Evolutionary conservation across 2,329 filamentous ascomycete genomes (phyloP), one percentile per base, ranked within the genome.

Genomic region (Fusarium odoratissimum): DNA sequence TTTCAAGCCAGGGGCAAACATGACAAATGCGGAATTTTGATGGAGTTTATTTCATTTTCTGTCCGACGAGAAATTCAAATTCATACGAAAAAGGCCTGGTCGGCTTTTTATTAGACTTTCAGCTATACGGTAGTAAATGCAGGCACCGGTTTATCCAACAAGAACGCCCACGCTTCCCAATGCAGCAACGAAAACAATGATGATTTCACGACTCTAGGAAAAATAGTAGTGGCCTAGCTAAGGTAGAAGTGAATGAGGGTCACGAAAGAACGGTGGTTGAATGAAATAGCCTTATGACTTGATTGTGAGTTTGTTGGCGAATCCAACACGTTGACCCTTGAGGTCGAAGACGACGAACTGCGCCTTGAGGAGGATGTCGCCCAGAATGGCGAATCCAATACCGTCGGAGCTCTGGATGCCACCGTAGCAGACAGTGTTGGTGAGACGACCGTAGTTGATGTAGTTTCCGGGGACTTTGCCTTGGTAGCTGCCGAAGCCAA

Each of bases 331-430:
- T 2, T 71, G 73, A 6, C 73, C 71, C 12, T 78, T 76, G 7
- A 81, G 76, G 42, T 84, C 78, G 60, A 84, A 84, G 8, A 84
- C 81, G n/a, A 84, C 77, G 77, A 83, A 82, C 72, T 87, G 80
- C 52, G 84, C 79, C 77, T 87, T 81, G 72, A 87, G 71, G 61
- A 85, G 79, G 38, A 84, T 78, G 67, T 85, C 75, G 6, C 84
- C 79, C 40, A 86, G 64, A 60, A 87, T 79, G 37, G 82, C 66
- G 69, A 86, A 78, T 11, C 82, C 73, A 40, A 83, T 70, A 25
- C 80, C 72, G 30, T 80, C 72, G 4, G 84, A 76, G 10, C 81
- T 69, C 72, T 87, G 79, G 58, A 83, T 76, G 14, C 82, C 79
- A 13, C 83, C 79, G 61, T 79, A 84, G 78, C 83, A 84, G 14